Evolutionary conservation across 208 protist species (phyloP), one percentile per base, ranked within the genome.

Genomic region (Phytomonas serpens): DNA sequence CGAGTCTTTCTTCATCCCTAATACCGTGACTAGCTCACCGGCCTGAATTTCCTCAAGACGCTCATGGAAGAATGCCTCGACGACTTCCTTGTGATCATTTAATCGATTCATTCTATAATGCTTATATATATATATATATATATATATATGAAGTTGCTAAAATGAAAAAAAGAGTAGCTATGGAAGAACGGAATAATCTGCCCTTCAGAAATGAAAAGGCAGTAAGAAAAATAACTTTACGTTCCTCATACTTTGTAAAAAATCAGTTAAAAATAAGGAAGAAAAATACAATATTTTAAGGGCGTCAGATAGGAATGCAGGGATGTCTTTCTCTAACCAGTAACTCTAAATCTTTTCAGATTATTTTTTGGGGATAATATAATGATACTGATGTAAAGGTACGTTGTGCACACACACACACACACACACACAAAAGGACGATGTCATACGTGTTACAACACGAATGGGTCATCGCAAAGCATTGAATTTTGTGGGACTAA

Each of bases 1-100:
- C 13, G 78, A 75, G 0, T 73, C 75, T 38, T 76, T 76, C 31
- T 82, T 77, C 57, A 64, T 77, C 57, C 83, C 80, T 36, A 90
- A 82, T 57, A 90, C 84, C 2, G 85, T 86, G 30, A 95, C 85
- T 7, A 78, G 79, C 77, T 95, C 88, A 64, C 79, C 80, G 33
- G 90, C 82, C 32, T 90, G 65, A 42, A 95, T 79, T 77, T 92
- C 87, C 72, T 95, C 90, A 7, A 85, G 81, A 37, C 86, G 87
- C 74, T 85, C 80, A 16, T 78, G 84, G 64, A 95, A 93, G 16
- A 87, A 69, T 68, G 77, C 81, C 68, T 90, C 86, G 19, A 91
- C 77, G 14, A 86, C 62, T 16, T 78, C 75, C 47, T 80, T 80
- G 23, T 85, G 47, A 27, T 85, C 83, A 64, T 74, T 83, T 67